Percentiles rank a stretch among this genome's conserved stretches.
These are phyloP conservation scores for Diaporthe ampelina DNA, from an alignment of 2,329 filamentous ascomycete species.

Conservation along the genomic window DNA sequence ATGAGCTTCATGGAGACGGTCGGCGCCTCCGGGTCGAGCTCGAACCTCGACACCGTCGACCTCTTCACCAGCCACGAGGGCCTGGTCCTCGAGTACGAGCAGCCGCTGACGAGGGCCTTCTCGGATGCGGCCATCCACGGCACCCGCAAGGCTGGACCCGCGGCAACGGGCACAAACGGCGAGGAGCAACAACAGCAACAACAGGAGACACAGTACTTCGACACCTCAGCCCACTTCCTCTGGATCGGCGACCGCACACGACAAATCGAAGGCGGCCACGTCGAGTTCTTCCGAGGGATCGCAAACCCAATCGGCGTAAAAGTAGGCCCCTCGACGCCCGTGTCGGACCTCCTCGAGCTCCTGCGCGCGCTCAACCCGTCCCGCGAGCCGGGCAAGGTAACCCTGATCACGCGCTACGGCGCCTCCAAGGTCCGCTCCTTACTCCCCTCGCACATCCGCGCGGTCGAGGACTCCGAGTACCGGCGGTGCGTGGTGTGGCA, in stretches of 20 bases:
- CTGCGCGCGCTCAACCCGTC: slow-evolving; percentile 88
- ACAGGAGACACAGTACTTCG: slow-evolving; percentile 79
- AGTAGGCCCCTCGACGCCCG: slow-evolving; percentile 87
- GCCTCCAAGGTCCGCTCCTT: slow-evolving; percentile 80
- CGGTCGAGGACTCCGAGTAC: slow-evolving; percentile 84
- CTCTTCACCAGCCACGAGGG: slow-evolving; percentile 97
- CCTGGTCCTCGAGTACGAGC: slow-evolving; percentile 93
- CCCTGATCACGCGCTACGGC: slow-evolving; percentile 95
- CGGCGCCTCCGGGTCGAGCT: slow-evolving; percentile 82
- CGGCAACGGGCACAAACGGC: slow-evolving; percentile 48
- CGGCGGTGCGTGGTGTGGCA: slow-evolving; percentile 86
- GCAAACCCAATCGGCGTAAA: slow-evolving; percentile 98
- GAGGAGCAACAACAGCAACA: slow-evolving; percentile 42
- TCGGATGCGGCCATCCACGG: slow-evolving; percentile 56
- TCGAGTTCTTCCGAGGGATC: slow-evolving; percentile 97
- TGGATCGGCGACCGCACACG: slow-evolving; percentile 98
- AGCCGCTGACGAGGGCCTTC: slow-evolving; percentile 83
- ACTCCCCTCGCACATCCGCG: slow-evolving; percentile 87
- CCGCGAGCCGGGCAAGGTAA: slow-evolving; percentile 90
- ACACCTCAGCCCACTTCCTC: slow-evolving; percentile 96
- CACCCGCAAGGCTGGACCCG: slow-evolving; percentile 15
- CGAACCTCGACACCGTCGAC: slow-evolving; percentile 90
- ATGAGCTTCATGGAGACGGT: slow-evolving; percentile 95
- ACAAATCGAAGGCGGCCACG: slow-evolving; percentile 91
- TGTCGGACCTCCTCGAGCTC: slow-evolving; percentile 81